These are phyloP conservation scores for Diplodia scrobiculata DNA, from an alignment of 2,329 filamentous ascomycete species.

Conservation along the genomic window DNA sequence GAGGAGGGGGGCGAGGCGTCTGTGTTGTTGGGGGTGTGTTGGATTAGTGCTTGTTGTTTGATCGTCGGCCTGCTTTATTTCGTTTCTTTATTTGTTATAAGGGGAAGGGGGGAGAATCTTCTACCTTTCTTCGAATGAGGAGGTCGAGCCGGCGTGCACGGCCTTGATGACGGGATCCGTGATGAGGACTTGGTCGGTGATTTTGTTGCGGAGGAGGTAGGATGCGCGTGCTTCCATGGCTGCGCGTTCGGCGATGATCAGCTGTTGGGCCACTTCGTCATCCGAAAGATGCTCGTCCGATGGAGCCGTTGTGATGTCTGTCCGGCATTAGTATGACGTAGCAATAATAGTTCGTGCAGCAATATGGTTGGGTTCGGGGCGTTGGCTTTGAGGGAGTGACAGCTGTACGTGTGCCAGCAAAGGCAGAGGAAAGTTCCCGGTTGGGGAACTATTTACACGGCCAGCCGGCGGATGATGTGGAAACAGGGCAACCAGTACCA, in stretches of 20 bases:
- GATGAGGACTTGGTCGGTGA: conserved; percentile 68
- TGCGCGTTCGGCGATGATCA: conserved; percentile 61
- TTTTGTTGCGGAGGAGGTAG: conserved; percentile 69
- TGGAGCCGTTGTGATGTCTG: not conserved
- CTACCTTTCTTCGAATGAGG: conserved; percentile 66
- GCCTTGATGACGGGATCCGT: conserved; percentile 77
- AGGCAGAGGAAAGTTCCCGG: not conserved
- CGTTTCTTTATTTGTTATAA: not conserved
- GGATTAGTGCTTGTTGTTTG: not conserved
- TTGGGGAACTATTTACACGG: not conserved
- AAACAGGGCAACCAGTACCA: not conserved
- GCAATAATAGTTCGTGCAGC: not conserved
- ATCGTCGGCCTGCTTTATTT: not conserved
- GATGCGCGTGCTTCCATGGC: conserved; percentile 70
- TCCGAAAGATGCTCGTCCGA: conserved; percentile 44
- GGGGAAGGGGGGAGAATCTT: not conserved
- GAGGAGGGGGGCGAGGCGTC: conserved; percentile 68
- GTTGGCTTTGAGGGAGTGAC: not conserved
- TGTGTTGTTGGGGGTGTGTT: conserved; percentile 42
- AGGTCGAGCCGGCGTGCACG: conserved; percentile 67
- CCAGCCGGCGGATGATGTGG: not conserved
- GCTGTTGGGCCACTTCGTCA: conserved; percentile 56
- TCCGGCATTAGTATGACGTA: conserved; percentile 30
- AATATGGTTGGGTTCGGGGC: not conserved
- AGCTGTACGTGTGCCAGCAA: not conserved